Evolutionary conservation across 495 filamentous ascomycete genomes (phyloP).

Genomic region (Aspergillus bridgeri): DNA sequence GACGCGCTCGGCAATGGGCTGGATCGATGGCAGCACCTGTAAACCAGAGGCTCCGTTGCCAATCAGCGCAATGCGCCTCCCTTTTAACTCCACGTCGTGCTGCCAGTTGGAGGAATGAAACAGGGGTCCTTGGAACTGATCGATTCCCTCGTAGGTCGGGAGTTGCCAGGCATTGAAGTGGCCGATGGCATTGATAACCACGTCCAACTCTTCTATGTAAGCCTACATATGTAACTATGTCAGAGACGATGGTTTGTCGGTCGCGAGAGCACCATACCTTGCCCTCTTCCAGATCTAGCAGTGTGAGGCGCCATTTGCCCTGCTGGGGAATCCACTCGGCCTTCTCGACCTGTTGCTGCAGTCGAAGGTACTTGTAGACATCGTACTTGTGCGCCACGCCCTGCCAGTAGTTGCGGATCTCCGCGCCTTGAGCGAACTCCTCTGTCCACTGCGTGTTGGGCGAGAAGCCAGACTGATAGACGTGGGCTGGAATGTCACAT

Average conservation of each 20-base stretch:
- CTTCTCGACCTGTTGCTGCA: slow-evolving; percentile 48
- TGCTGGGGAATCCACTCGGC: slow-evolving; percentile 51
- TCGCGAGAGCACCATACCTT: slow-evolving; percentile 24
- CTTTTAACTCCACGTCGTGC: slow-evolving; percentile 41
- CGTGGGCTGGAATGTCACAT: slow-evolving; percentile 69
- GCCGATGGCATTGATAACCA: slow-evolving; percentile 58
- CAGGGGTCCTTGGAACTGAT: slow-evolving; percentile 45
- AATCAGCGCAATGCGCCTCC: slow-evolving; percentile 58
- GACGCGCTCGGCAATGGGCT: slow-evolving; percentile 54
- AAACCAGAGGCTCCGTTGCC: slow-evolving; percentile 58
- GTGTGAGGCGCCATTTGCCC: slow-evolving; percentile 49
- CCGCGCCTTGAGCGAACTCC: slow-evolving; percentile 59
- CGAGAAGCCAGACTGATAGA: slow-evolving; percentile 63
- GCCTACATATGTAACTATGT: slow-evolving; percentile 24
- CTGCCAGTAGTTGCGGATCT: slow-evolving; percentile 67
- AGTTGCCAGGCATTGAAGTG: slow-evolving; percentile 54
- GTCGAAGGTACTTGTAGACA: slow-evolving; percentile 53
- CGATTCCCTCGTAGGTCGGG: slow-evolving; percentile 49
- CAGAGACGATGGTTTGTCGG: neutral
- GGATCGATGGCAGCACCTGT: slow-evolving; percentile 53
- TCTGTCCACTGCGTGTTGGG: slow-evolving; percentile 65
- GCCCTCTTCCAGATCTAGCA: slow-evolving; percentile 34
- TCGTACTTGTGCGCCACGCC: slow-evolving; percentile 56
- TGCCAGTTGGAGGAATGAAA: slow-evolving; percentile 57
- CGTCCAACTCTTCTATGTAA: slow-evolving; percentile 53